Percentiles rank a stretch among this genome's conserved stretches.
These are phyloP conservation scores for Aspergillus aculeatus DNA, from an alignment of 2,329 filamentous ascomycete genomes.

Conservation along the genomic window DNA sequence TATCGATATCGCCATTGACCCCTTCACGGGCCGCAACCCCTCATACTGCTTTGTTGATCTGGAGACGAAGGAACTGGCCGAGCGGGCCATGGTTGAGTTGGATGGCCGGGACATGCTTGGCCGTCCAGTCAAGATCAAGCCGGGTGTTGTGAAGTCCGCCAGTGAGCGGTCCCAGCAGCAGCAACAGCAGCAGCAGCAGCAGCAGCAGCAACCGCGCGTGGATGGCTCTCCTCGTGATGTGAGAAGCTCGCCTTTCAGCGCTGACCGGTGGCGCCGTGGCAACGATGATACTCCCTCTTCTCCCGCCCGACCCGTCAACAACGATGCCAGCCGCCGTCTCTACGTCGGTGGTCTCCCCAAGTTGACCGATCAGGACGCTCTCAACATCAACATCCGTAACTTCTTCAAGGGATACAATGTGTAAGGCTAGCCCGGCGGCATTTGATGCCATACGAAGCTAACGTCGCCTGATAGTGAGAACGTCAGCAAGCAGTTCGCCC, in stretches of 20 bases:
- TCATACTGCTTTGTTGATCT: slow-evolving; percentile 76
- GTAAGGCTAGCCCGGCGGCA: slow-evolving; percentile 24
- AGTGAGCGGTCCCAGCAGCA: slow-evolving; percentile 29
- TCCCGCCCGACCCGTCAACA: slow-evolving; percentile 15
- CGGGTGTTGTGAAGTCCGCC: slow-evolving; percentile 57
- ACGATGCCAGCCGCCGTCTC: slow-evolving; percentile 43
- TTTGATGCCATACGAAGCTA: background rate
- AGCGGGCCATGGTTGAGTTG: slow-evolving; percentile 57
- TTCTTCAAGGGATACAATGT: slow-evolving; percentile 49
- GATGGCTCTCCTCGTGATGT: slow-evolving; percentile 23
- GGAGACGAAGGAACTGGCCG: slow-evolving; percentile 55
- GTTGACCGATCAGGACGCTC: slow-evolving; percentile 42
- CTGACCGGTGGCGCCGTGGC: slow-evolving; percentile 46
- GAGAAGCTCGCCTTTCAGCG: slow-evolving; percentile 25
- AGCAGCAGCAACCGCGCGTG: slow-evolving; percentile 12
- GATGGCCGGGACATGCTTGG: slow-evolving; percentile 56
- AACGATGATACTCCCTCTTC: slow-evolving; percentile 39
- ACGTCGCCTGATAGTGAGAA: slow-evolving; percentile 35
- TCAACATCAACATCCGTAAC: slow-evolving; percentile 43
- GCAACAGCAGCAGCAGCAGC: slow-evolving; percentile 15
- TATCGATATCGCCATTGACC: slow-evolving; percentile 68
- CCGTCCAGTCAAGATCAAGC: slow-evolving; percentile 63
- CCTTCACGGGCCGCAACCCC: slow-evolving; percentile 66
- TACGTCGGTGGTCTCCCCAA: slow-evolving; percentile 50
- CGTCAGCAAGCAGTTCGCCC: slow-evolving; percentile 57